Conservation (phyloP, 163 green algal species). For the Prototheca cutis region DNA sequence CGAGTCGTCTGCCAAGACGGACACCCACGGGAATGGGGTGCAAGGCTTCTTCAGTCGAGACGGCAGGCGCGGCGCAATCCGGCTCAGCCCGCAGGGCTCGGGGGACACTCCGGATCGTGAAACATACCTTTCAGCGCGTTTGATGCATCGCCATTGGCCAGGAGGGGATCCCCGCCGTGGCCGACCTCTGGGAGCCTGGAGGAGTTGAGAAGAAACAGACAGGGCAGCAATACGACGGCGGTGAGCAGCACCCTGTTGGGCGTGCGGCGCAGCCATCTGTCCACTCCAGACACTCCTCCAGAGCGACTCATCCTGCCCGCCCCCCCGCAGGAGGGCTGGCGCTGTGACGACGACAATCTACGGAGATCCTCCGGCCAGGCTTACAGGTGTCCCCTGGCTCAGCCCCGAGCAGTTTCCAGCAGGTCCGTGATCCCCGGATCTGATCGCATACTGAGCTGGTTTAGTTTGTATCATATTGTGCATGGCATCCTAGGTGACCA, state of each 20-base stretch:
- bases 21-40: too few relatives aligned
- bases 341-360: too few relatives aligned
- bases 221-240: neutral
- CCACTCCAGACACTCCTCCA: neutral
- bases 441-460: too few relatives aligned
- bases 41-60: neutral
- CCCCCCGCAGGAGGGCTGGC: too few relatives aligned
- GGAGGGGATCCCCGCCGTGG: neutral
- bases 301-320: neutral
- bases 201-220: neutral
- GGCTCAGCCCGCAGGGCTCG: neutral
- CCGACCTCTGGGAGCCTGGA: neutral
- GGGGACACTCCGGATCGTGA: neutral
- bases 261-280: neutral
- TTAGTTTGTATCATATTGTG: too few relatives aligned
- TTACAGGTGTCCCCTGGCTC: too few relatives aligned
- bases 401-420: too few relatives aligned
- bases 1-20: too few relatives aligned
- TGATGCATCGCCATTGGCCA: neutral
- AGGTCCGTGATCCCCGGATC: too few relatives aligned
- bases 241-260: neutral
- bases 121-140: neutral
- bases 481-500: too few relatives aligned
- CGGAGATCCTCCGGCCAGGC: too few relatives aligned
- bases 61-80: neutral